Base-by-base conservation (phyloP, 2,329 filamentous ascomycete species). In the Apiospora hydei region DNA sequence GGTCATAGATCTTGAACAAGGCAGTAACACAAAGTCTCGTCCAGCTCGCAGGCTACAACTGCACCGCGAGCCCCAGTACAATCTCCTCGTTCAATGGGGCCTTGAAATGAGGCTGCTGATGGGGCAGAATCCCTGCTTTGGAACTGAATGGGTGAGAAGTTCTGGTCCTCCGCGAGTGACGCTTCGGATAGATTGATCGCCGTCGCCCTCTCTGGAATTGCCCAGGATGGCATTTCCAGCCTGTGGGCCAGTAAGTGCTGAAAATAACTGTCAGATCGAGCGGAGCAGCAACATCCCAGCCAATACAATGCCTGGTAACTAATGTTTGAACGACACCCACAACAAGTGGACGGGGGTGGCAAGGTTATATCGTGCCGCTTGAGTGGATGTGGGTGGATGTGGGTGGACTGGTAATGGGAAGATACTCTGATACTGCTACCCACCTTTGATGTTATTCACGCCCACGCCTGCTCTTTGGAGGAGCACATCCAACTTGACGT, bases 241-340 rank as follows among this genome's bases (percentile, higher is more conserved):
- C 18, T n/a, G 57, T 41, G 57, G 57, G 57, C 57, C 57, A 41
- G 34, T 38, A 41, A 64, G 18, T 41, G 57, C 34, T 41, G 57
- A 41, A 64, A 38, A 64, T 64, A 41, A 64, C 41, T 64, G 57
- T 64, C 57, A 64, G 57, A 41, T 64, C 57, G 57, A 41, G 30
- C 53, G n/a, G 53, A 38, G 57, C 18, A 64, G 57, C 30, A 41
- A 41, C 18, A 64, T 41, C 57, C 57, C 57, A 14, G 57, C 24
- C 30, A 64, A 41, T 64, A 64, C 5, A 8, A 41, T 64, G 34
- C 57, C 34, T 21, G 41, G 18, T n/a, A 38, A 13, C 53, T 38
- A 18, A 18, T 18, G 53, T 61, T 38, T 61, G 16, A 61, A 30
- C 30, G 38, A 30, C 53, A 64, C 38, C 57, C 57, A 64, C 34